Base-by-base conservation (phyloP, 768 basidiomycete genomes). In the Clavulina sp. region DNA sequence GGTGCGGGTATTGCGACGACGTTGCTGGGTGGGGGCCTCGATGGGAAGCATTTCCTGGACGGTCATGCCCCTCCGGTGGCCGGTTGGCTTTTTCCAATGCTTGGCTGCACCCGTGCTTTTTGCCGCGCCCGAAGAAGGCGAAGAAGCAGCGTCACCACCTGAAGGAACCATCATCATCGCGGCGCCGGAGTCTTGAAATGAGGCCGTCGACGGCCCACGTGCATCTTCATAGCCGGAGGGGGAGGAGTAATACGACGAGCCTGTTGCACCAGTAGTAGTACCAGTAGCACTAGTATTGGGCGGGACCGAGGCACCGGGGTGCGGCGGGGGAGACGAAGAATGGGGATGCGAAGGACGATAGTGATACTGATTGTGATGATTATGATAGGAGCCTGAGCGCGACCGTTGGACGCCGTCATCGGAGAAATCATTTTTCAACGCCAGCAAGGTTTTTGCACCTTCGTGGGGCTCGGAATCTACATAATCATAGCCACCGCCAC, bases 1-100 rank as follows among this genome's bases (percentile, higher is more conserved):
- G 0, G 84, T 87, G 0, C 82, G 78, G 0, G 72, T 72, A 13
- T 75, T 59, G 59, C 88, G 89, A 19, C 74, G 74, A 56, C 87
- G 78, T 0, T 74, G 41, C 61, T 91, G 87, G 1, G 81, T 85
- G 0, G 87, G 88, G 1, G 87, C 87, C 49, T 81, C 77, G 58
- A 79, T 62, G 21, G 80, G 72, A 23, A 89, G 73, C 21, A 86
- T 72, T 2, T 70, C 60, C 26, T 73, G 73, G 3, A 83, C 80
- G 3, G 74, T 75, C 36, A 80, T 66, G 61, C 80, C 78, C 63
- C 77, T 79, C 56, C 83, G 77, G 4, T 80, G 83, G 19, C 80
- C 81, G 2, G 75, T 84, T 13, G 43, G 43, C 43, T 9, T 24
- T 46, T 46, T 46, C 43, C 43, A 46, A 9, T 46, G 43, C 26